Base-by-base conservation (phyloP, 768 basidiomycete genomes). In the Xerocomus brunneocitrinus region DNA sequence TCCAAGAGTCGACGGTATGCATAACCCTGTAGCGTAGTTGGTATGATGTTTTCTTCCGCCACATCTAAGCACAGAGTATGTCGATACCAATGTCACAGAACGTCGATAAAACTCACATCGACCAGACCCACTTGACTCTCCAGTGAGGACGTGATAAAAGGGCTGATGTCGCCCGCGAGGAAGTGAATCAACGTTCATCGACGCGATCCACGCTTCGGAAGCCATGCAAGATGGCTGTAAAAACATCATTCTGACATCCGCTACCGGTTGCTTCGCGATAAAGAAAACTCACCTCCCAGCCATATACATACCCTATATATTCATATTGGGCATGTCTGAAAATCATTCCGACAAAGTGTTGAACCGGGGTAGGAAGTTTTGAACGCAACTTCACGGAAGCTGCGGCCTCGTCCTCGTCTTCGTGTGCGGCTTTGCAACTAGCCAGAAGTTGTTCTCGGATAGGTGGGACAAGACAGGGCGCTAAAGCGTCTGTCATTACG, bases 271-370 rank as follows among this genome's bases (percentile, higher is more conserved):
- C 8, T 0, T n/a, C 8, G 1, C 2, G 31, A 38, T 43, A 24
- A 49, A n/a, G 32, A 44, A 27, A 44, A 45, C 59, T 7, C 49
- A 80, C 79, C 64, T 80, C 77, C 80, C 80, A 82, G 8, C 73
- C 75, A 47, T 71, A 67, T 38, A 81, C 74, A 43, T 74, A 75
- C 22, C 76, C 79, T 8, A 67, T 50, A 58, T 79, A 78, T 6
- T 62, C 66, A 49, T 73, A 74, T 44, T 57, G 65, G 36, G 46
- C 61, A 58, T 80, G 78, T 46, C 61, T 59, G 52, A 80, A 77
- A 28, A 76, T 64, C 75, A 78, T 74, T 10, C 81, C 80, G 30
- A 79, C 78, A 52, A 77, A 80, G 59, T 75, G 70, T 58, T 69
- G 66, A 10, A 80, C 64, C 52, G 52, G 38, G 28, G 40, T 34